Evolutionary conservation across 257 asterid species (phyloP).

Genomic region (Solanum clarkiae): DNA sequence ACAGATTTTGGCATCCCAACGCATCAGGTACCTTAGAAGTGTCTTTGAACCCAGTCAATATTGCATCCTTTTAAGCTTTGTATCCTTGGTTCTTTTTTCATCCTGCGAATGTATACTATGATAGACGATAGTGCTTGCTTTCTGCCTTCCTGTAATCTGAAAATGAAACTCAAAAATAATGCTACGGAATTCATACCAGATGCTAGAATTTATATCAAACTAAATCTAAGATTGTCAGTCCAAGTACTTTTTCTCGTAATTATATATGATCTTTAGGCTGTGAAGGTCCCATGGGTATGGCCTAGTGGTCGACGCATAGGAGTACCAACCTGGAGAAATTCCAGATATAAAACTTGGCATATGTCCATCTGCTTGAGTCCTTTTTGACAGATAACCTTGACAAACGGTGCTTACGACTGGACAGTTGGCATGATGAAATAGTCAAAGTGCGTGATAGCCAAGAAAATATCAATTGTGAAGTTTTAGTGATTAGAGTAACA

Average conservation of each 20-base stretch:
- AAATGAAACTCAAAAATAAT: background rate
- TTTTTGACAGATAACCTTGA: background rate
- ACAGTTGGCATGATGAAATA: background rate
- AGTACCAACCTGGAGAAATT: background rate
- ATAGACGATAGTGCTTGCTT: background rate
- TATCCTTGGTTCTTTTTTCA: background rate
- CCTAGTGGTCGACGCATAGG: background rate
- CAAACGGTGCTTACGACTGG: background rate
- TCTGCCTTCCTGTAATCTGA: background rate
- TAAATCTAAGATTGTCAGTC: background rate
- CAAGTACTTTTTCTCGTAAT: background rate
- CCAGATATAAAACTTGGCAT: background rate
- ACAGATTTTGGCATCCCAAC: conserved; percentile 69
- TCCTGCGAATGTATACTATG: background rate
- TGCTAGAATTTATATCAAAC: background rate
- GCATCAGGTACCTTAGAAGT: conserved; percentile 42
- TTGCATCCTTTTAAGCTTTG: background rate
- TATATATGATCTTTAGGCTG: background rate
- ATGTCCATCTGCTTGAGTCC: background rate
- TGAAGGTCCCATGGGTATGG: background rate
- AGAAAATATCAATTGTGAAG: background rate
- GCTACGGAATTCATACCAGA: background rate
- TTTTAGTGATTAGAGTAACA: background rate
- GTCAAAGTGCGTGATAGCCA: background rate
- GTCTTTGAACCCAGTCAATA: background rate